These are phyloP conservation scores for Pseudogymnoascus sp. DNA, from an alignment of 2,329 filamentous ascomycete genomes.

Conservation along the genomic window DNA sequence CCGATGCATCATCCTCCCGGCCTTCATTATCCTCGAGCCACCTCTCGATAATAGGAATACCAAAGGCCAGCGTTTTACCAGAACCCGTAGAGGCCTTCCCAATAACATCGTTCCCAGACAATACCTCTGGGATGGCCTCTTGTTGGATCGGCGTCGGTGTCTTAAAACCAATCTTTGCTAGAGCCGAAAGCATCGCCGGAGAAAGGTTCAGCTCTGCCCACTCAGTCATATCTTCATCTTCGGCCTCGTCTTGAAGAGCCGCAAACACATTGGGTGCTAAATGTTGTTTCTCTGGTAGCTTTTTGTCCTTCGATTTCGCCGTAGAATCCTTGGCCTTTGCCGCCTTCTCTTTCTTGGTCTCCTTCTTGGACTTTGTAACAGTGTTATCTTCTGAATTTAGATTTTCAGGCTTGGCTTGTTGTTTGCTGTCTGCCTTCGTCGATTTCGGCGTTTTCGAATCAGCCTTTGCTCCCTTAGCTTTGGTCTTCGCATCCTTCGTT, in stretches of 20 bases:
- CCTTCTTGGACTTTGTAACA: constrained; percentile 17
- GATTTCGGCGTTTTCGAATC: neutral
- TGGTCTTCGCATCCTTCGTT: constrained; percentile 18
- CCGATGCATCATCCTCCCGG: constrained; percentile 31
- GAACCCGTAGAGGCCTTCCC: constrained; percentile 95
- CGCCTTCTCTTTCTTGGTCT: constrained; percentile 25
- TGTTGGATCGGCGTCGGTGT: constrained; percentile 77
- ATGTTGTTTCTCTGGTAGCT: constrained; percentile 18
- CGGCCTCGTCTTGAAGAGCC: constrained; percentile 43
- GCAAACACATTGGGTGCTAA: constrained; percentile 22
- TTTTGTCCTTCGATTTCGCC: constrained; percentile 23
- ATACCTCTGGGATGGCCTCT: constrained; percentile 69
- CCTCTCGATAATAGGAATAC: constrained; percentile 81
- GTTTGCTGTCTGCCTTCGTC: constrained; percentile 23
- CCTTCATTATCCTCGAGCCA: constrained; percentile 51
- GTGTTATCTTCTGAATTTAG: constrained; percentile 20
- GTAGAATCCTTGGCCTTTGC: constrained; percentile 23
- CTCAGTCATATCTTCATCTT: constrained; percentile 63
- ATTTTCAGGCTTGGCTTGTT: constrained; percentile 8
- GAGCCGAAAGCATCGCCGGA: constrained; percentile 57
- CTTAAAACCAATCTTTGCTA: constrained; percentile 71
- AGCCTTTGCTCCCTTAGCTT: constrained; percentile 20
- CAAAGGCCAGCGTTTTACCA: constrained; percentile 92
- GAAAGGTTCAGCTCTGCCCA: constrained; percentile 74
- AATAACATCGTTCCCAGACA: constrained; percentile 80